phyloP scores from a whole-genome alignment of 371 early-diverging fungal species.

The Mortierella sp. region DNA sequence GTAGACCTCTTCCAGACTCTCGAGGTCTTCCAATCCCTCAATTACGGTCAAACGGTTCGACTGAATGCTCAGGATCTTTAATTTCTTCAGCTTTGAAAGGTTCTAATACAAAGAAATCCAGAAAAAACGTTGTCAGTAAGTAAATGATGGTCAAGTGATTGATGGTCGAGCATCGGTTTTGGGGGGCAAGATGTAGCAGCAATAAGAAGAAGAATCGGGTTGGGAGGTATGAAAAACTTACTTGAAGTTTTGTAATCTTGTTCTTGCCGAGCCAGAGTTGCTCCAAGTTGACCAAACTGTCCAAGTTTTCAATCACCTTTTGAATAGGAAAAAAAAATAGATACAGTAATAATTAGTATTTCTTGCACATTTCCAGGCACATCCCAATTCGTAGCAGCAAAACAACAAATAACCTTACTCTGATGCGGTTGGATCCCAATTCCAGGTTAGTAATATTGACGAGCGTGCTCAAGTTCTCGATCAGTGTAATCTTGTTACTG shows the following conservation, averaged over 20 bases:
- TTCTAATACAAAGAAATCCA: conserved; percentile 36
- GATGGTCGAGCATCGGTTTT: too few relatives aligned
- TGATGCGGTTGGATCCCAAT: conserved; percentile 95
- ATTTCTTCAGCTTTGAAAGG: conserved; percentile 63
- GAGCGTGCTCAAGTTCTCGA: conserved; percentile 81
- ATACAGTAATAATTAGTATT: neutral
- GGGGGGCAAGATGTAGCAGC: too few relatives aligned
- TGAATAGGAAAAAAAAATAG: neutral
- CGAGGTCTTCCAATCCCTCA: conserved; percentile 80
- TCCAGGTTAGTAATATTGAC: conserved; percentile 86
- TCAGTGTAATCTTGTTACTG: conserved; percentile 85
- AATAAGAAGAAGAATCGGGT: too few relatives aligned
- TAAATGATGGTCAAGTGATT: neutral
- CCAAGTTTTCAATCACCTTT: conserved; percentile 89
- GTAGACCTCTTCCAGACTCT: conserved; percentile 89
- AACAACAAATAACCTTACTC: conserved; percentile 61
- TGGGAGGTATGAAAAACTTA: conserved; percentile 31
- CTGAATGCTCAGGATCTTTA: conserved; percentile 90
- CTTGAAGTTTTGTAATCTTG: conserved; percentile 90
- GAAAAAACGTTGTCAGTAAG: neutral
- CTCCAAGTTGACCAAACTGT: conserved; percentile 80
- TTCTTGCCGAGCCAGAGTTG: conserved; percentile 98
- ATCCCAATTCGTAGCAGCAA: neutral
- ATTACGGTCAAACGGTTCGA: conserved; percentile 86
- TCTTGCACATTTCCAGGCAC: neutral